A percentile compares a stretch with the other conserved stretches of the same genome.
Evolutionary conservation across 73 alveolate genomes (phyloP).

Genomic region (Symbiodinium natans): DNA sequence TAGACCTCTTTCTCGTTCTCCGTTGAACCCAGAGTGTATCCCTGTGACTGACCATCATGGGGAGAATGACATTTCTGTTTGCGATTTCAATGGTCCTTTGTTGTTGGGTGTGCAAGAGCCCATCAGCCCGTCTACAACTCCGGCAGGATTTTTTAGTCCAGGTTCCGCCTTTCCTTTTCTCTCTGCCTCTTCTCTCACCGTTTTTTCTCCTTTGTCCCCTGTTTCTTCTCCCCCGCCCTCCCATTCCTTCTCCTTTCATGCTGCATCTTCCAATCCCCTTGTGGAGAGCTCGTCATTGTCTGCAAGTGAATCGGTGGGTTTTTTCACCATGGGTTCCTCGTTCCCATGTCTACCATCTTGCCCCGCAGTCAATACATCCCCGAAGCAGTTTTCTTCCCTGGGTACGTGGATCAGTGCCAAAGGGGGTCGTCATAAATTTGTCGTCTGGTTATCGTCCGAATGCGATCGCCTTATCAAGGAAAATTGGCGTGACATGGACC

Average conservation of each 20-base stretch:
- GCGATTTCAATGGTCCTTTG: too few relatives aligned
- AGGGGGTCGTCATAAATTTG: background rate
- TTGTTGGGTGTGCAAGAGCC: background rate
- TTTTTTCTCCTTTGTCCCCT: background rate
- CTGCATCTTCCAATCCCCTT: background rate
- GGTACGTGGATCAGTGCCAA: background rate
- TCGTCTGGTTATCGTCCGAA: background rate
- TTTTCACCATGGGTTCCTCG: too few relatives aligned
- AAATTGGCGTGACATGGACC: background rate
- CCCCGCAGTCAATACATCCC: background rate
- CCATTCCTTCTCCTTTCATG: too few relatives aligned
- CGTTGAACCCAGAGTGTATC: background rate
- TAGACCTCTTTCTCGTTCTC: background rate
- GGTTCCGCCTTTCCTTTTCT: background rate
- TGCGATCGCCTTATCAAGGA: too few relatives aligned
- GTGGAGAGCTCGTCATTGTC: background rate
- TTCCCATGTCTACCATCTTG: background rate
- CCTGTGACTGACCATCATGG: background rate
- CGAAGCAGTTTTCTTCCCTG: background rate
- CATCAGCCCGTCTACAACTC: background rate
- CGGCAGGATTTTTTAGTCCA: too few relatives aligned
- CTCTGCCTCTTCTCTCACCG: background rate
- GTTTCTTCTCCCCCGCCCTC: too few relatives aligned
- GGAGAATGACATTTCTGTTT: background rate
- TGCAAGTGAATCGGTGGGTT: too few relatives aligned